Evolutionary conservation across 2,329 filamentous ascomycete genomes (phyloP), one percentile per base, ranked within the genome.

Genomic region (Onygenales sp.): DNA sequence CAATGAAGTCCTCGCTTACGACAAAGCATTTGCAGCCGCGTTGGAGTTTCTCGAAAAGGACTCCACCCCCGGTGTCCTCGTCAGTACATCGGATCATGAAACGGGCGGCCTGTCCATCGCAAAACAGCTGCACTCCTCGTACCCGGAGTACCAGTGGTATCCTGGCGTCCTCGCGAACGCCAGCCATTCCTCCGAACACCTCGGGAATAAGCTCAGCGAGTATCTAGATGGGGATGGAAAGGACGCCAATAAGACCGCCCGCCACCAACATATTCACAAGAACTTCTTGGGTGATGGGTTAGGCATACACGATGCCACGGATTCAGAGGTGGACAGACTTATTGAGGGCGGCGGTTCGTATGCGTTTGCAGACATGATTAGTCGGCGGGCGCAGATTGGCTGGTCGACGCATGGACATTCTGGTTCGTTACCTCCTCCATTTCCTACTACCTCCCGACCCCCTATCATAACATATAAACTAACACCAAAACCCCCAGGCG

Each of bases 361-460:
- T 64, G 70, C 77, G 31, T 87, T 97, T 65, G 84, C 90, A 0
- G 84, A 88, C 63, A 92, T 98, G 75, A 82, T 97, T 61, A 95
- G 88, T 61, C 80, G 87, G 4, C 83, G 93, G 56, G 88, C 91
- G 1, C 89, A 95, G 65, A 82, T 95, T 43, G 94, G 93, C 11
- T 98, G 93, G 93, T 85, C 82, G 58, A 95, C 91, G 0, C 92
- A 96, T 67, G 93, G 93, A 32, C 93, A 98, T 72, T 87, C 85
- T 17, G 70, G 72, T 74, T 66, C 58, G 62, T 56, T 31, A 51
- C 17, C 21, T 47, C 14, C 14, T 17, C 14, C 14, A 36, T 13
- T 8, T 17, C 44, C 10, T 7, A 13, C 45, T 45, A 36, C 40
- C 14, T n/a, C 9, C 31, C 21, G 10, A 57, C 17, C 39, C 14